Evolutionary conservation across 2,329 filamentous ascomycete genomes (phyloP), one percentile per base, ranked within the genome.

Genomic region (Aspergillus alliaceus): DNA sequence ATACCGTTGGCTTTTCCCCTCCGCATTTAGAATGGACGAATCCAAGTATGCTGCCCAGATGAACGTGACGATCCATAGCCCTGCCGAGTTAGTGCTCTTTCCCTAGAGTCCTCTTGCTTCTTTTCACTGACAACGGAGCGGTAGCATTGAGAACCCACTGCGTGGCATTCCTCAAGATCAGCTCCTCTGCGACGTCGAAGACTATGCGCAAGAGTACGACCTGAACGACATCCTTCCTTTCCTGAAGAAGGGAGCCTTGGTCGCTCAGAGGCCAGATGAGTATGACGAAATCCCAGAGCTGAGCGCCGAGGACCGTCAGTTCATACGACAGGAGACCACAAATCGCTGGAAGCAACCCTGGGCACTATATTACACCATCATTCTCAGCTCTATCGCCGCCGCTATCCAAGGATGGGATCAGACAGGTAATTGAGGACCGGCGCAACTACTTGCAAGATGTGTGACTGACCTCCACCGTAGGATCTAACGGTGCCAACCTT

Each of bases 371-470:
- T 75, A 79, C 57, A 81, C 79, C 7, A 80, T 84, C 59, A 75
- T 80, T 42, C 72, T 82, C 14, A 81, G 79, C 64, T 82, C 80
- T 1, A 75, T 84, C 44, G 81, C 77, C 39, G 80, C 80, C 49
- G 79, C 80, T 7, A 77, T 82, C 1, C 81, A 84, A 53, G 69
- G 69, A 22, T 72, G 69, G 69, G 69, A 72, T 39, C 69, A 72
- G 53, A 72, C 69, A 24, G 69, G 69, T 25, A 69, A 24, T 5
- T 5, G 1, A 8, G 4, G 6, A 20, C 24, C 2, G 5, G 6
- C 9, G 65, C 31, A 71, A 71, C 51, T 66, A 67, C 59, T 54
- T 32, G 2, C 22, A 9, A 0, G 11, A 11, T 1, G 0, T 34
- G 29, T 18, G 27, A 29, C 34, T 42, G 15, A 37, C 37, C 15